Evolutionary conservation across 1,284 basidiomycete genomes (phyloP).

Genomic region (Spongiforma sp.): DNA sequence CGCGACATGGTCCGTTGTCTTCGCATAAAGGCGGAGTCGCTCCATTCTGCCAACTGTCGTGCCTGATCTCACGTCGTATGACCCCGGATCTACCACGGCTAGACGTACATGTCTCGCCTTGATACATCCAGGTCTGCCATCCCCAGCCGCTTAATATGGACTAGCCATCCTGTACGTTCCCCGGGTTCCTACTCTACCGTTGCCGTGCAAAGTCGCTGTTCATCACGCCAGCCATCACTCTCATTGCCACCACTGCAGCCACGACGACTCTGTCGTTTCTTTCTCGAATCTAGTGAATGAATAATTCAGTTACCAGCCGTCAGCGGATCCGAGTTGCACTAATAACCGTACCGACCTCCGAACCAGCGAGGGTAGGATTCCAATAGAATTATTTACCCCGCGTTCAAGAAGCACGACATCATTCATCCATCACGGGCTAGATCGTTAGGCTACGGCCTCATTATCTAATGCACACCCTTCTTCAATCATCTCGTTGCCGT

Average conservation of each 20-base stretch:
- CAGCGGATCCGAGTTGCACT: background rate
- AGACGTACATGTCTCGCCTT: too few species aligned
- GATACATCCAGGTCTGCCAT: background rate
- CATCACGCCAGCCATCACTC: too few species aligned
- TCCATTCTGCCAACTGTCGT: constrained; percentile 4
- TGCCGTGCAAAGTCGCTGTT: too few species aligned
- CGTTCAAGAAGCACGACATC: background rate
- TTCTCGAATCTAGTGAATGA: too few species aligned
- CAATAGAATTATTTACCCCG: background rate
- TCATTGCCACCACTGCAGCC: too few species aligned
- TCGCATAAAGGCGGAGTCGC: constrained; percentile 1
- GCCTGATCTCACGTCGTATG: constrained; percentile 10
- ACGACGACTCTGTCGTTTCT: too few species aligned
- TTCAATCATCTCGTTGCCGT: background rate
- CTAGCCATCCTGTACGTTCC: too few species aligned
- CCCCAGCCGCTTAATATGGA: too few species aligned
- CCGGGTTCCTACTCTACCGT: too few species aligned
- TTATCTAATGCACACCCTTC: background rate
- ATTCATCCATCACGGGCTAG: too few species aligned
- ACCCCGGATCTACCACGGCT: constrained; percentile 3
- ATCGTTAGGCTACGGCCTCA: too few species aligned
- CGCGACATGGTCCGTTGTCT: background rate
- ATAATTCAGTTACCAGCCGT: too few species aligned
- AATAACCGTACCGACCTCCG: background rate
- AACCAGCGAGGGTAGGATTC: background rate